Evolutionary conservation across 2,329 filamentous ascomycete genomes (phyloP).

Genomic region (Nemania serpens): DNA sequence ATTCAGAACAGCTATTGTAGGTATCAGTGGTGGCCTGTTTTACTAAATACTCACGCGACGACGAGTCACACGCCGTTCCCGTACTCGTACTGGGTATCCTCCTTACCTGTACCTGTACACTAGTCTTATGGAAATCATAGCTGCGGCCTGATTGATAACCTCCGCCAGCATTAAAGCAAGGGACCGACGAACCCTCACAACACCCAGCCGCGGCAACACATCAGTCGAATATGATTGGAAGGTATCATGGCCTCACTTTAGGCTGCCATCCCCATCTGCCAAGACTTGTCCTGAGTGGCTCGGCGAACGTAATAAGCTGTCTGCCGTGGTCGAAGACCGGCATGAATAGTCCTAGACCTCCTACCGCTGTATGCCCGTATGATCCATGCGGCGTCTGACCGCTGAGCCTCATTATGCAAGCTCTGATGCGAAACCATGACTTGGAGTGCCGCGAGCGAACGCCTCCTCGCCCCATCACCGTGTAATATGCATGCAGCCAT

Average conservation of each 20-base stretch:
- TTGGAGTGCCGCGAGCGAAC: not conserved
- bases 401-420: slow-evolving; percentile 12
- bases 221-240: too few species aligned
- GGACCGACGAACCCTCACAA: too few species aligned
- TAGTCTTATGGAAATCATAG: too few species aligned
- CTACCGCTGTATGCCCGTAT: not conserved
- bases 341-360: not conserved
- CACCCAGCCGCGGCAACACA: too few species aligned
- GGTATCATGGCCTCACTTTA: not conserved
- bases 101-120: too few species aligned
- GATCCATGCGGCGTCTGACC: not conserved
- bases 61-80: too few species aligned
- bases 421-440: not conserved
- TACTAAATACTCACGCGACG: too few species aligned
- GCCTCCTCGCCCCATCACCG: slow-evolving; percentile 12
- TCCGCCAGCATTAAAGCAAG: not conserved
- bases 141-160: not conserved
- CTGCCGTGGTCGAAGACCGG: too few species aligned
- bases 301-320: too few species aligned
- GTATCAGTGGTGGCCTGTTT: too few species aligned
- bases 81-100: too few species aligned
- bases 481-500: not conserved
- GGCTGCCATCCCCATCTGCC: not conserved
- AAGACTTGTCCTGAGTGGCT: not conserved
- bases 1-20: too few species aligned